Evolutionary conservation across 768 basidiomycete species (phyloP).

Genomic region (Phlebiopsis gigantea): DNA sequence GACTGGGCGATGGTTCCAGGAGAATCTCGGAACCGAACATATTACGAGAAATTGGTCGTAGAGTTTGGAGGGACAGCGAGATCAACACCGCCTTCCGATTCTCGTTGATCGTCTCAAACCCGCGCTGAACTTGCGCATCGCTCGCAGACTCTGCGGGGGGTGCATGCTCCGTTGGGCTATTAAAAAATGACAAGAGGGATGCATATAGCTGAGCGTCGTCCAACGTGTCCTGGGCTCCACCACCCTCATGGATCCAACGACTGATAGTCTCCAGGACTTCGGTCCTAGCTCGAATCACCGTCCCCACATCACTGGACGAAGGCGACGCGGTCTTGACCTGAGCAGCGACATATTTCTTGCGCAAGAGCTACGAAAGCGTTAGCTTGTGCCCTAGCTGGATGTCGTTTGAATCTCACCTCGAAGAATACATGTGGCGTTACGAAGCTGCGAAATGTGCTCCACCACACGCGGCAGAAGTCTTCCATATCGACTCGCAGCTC

Average conservation of each 20-base stretch:
- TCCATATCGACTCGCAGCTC: conserved; percentile 65
- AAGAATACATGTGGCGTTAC: conserved; percentile 79
- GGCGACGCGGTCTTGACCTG: conserved; percentile 39
- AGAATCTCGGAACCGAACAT: background rate
- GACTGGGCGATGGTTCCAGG: background rate
- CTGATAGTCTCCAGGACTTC: conserved; percentile 61
- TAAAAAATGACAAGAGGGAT: conserved; percentile 57
- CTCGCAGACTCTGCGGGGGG: conserved; percentile 36
- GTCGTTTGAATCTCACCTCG: conserved; percentile 48
- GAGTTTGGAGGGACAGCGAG: conserved; percentile 50
- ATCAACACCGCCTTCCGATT: conserved; percentile 36
- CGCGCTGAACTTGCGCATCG: conserved; percentile 40
- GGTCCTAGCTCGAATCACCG: conserved; percentile 46
- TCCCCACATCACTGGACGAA: conserved; percentile 40
- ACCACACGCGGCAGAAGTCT: conserved; percentile 78
- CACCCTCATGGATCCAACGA: conserved; percentile 70
- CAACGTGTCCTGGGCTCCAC: conserved; percentile 73
- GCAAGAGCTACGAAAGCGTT: conserved; percentile 47
- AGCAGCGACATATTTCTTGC: conserved; percentile 64
- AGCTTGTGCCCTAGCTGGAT: background rate
- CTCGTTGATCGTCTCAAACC: conserved; percentile 41
- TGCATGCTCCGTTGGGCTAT: conserved; percentile 46
- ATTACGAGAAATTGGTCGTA: conserved; percentile 40
- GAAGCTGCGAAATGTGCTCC: conserved; percentile 79
- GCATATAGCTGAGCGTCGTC: conserved; percentile 63